A percentile compares a stretch with the other conserved stretches of the same genome.
phyloP scores from a whole-genome alignment of 495 filamentous ascomycete species.

The Penicillium lagena region DNA sequence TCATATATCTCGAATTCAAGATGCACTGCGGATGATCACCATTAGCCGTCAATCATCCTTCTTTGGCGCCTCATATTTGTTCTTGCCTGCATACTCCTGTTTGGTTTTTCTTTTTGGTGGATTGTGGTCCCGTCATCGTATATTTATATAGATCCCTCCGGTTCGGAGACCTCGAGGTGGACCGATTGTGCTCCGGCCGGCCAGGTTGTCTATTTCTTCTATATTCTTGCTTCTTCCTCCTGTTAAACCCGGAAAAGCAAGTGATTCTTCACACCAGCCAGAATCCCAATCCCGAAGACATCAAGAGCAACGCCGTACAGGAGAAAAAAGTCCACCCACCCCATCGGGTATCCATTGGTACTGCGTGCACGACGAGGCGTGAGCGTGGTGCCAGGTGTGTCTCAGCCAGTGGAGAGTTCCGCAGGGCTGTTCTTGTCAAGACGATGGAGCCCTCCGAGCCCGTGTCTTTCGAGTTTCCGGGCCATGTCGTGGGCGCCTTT shows the following conservation, averaged over 20 bases:
- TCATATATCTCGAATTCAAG: slow-evolving; percentile 8
- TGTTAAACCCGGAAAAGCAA: slow-evolving; percentile 9
- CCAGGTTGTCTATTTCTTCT: slow-evolving; percentile 11
- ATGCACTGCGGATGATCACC: slow-evolving; percentile 13
- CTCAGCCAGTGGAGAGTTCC: no score
- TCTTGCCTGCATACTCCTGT: slow-evolving; percentile 7
- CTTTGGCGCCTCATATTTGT: slow-evolving; percentile 3
- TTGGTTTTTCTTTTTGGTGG: slow-evolving; percentile 6
- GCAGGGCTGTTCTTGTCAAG: no score
- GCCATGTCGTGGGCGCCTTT: slow-evolving; percentile 31
- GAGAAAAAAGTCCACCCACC: neutral
- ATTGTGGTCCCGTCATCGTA: neutral
- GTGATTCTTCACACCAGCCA: neutral
- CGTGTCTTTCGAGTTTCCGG: slow-evolving; percentile 36
- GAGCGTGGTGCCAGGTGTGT: no score
- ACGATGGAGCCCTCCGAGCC: slow-evolving; percentile 39
- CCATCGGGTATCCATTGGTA: no score
- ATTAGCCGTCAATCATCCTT: slow-evolving; percentile 16
- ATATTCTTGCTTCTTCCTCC: slow-evolving; percentile 5
- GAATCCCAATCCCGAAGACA: neutral
- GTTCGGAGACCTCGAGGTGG: slow-evolving; percentile 1
- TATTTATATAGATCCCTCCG: slow-evolving; percentile 7
- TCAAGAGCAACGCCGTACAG: neutral
- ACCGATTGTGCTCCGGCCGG: slow-evolving; percentile 4
- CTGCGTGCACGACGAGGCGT: no score